A percentile compares a stretch with the other conserved stretches of the same genome.
phyloP scores from a whole-genome alignment of 1,139 yeast genomes.

The Maudiozyma humilis region DNA sequence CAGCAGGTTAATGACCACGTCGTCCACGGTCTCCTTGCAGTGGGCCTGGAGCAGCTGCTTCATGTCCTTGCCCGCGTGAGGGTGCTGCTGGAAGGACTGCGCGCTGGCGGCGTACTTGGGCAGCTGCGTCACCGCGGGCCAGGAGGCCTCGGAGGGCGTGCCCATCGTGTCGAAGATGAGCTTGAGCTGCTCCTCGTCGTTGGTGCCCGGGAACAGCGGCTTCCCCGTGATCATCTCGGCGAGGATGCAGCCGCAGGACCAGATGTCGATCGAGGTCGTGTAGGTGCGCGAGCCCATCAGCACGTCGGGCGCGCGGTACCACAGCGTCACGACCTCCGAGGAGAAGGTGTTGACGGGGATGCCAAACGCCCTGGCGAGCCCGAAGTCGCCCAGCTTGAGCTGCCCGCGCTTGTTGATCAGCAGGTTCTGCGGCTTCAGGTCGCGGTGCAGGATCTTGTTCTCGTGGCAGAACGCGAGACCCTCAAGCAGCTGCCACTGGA shows the following conservation, averaged over 20 bases:
- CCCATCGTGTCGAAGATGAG: constrained; percentile 91
- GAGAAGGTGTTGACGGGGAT: constrained; percentile 96
- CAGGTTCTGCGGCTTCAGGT: constrained; percentile 89
- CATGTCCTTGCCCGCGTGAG: constrained; percentile 76
- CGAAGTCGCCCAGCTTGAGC: constrained; percentile 92
- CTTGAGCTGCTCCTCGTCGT: constrained; percentile 87
- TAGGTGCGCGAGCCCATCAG: constrained; percentile 89
- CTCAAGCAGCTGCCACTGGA: constrained; percentile 84
- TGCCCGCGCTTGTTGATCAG: constrained; percentile 84
- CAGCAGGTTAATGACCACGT: constrained; percentile 70
- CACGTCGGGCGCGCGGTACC: constrained; percentile 99
- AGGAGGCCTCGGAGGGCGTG: constrained; percentile 87
- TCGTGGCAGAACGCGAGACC: constrained; percentile 95
- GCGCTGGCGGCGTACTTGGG: constrained; percentile 79
- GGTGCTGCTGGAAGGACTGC: constrained; percentile 54
- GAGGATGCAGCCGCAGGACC: constrained; percentile 97
- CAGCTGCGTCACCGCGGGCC: constrained; percentile 87
- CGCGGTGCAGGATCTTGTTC: constrained; percentile 88
- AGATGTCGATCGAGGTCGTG: constrained; percentile 92
- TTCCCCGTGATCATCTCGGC: constrained; percentile 99
- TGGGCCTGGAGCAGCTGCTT: constrained; percentile 47
- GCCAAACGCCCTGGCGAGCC: constrained; percentile 95
- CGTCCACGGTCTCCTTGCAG: constrained; percentile 60
- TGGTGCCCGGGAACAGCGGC: constrained; percentile 91
- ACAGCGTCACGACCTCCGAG: constrained; percentile 91